These are phyloP conservation scores for Ascochyta viciae-villosae DNA, from an alignment of 2,329 filamentous ascomycete species.

Conservation along the genomic window DNA sequence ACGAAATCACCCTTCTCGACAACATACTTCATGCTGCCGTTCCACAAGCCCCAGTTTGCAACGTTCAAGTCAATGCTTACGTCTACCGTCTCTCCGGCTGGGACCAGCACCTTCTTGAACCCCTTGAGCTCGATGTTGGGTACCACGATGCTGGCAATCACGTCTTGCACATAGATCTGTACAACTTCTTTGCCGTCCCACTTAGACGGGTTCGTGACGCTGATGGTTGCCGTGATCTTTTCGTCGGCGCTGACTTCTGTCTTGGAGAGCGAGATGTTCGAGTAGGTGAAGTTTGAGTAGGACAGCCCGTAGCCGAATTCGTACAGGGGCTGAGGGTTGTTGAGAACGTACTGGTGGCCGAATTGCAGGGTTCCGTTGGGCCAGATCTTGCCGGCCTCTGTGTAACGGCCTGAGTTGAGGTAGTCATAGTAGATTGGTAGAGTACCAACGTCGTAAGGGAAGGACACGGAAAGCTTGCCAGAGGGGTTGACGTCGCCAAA, in stretches of 20 bases:
- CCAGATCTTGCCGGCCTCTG: constrained; percentile 60
- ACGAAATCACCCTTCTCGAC: constrained; percentile 75
- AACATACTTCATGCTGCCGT: constrained; percentile 70
- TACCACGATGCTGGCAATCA: constrained; percentile 67
- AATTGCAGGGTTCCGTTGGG: constrained; percentile 69
- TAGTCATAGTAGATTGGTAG: constrained; percentile 76
- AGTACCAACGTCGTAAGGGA: constrained; percentile 71
- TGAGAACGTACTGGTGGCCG: constrained; percentile 70
- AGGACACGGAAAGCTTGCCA: constrained; percentile 70
- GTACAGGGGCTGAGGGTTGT: constrained; percentile 66
- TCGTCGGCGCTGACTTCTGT: constrained; percentile 58
- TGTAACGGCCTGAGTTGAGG: constrained; percentile 68
- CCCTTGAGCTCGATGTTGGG: constrained; percentile 71
- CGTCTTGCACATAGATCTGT: constrained; percentile 71
- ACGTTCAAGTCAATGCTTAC: constrained; percentile 61
- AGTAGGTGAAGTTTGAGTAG: constrained; percentile 70
- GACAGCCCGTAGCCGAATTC: constrained; percentile 72
- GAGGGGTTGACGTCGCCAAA: constrained; percentile 68
- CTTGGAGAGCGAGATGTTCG: constrained; percentile 60
- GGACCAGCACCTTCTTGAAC: constrained; percentile 70
- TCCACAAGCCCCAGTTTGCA: constrained; percentile 62
- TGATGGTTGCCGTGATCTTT: constrained; percentile 65
- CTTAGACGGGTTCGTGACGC: constrained; percentile 65
- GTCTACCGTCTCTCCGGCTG: constrained; percentile 65
- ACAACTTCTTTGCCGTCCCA: constrained; percentile 71